phyloP scores from a whole-genome alignment of 2,329 filamentous ascomycete genomes.

The Hysterium pulicare region DNA sequence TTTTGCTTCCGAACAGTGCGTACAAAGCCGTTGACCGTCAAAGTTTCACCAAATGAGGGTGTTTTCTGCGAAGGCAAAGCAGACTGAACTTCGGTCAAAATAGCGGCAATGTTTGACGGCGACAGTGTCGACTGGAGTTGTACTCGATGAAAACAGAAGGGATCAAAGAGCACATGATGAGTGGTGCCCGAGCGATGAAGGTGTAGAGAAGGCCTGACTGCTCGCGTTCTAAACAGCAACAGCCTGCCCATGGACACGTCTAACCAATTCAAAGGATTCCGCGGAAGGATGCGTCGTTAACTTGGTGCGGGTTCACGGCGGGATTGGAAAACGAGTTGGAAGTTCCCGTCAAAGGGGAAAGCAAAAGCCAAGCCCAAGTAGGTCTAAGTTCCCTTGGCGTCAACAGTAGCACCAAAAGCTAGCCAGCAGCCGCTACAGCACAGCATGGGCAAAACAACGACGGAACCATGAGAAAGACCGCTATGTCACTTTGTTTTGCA shows the following conservation, averaged over 20 bases:
- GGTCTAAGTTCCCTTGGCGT: no score
- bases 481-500: no score
- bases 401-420: no score
- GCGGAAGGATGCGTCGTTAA: neutral
- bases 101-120: slow-evolving; percentile 37
- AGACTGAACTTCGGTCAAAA: slow-evolving; percentile 53
- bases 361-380: no score
- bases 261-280: neutral
- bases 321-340: no score
- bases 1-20: slow-evolving; percentile 86
- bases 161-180: slow-evolving; percentile 13
- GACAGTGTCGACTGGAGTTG: slow-evolving; percentile 29
- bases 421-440: no score
- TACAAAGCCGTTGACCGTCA: slow-evolving; percentile 69
- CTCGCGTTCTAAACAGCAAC: neutral
- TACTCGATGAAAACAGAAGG: slow-evolving; percentile 16
- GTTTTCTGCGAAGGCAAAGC: slow-evolving; percentile 44
- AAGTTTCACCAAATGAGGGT: slow-evolving; percentile 32
- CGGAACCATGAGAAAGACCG: no score
- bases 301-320: no score
- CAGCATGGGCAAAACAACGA: no score
- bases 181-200: slow-evolving; percentile 15
- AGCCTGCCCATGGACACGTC: neutral
- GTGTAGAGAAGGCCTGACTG: slow-evolving; percentile 5
- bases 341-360: no score